phyloP scores from a whole-genome alignment of 1,284 basidiomycete genomes.

The Ustilago hordei region DNA sequence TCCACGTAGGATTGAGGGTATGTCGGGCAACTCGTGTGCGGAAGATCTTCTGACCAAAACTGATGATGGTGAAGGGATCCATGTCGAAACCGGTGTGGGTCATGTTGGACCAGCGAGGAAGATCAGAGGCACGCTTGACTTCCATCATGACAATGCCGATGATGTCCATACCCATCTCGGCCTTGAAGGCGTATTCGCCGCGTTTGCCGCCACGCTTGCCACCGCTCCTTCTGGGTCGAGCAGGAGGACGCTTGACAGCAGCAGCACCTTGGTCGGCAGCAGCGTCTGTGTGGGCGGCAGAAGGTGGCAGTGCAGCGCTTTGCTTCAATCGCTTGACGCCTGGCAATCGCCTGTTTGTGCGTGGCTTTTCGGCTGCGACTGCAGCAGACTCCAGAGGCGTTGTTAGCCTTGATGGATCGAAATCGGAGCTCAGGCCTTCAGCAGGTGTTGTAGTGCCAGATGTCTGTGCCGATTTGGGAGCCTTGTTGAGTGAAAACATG shows the following conservation, averaged over 20 bases:
- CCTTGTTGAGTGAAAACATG: conserved; percentile 40
- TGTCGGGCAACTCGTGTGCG: conserved; percentile 77
- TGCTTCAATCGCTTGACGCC: conserved; percentile 32
- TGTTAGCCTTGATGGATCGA: conserved; percentile 20
- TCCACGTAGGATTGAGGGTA: conserved; percentile 86
- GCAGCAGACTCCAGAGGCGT: conserved; percentile 19
- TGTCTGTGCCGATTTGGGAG: conserved; percentile 20
- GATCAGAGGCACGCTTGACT: conserved; percentile 79
- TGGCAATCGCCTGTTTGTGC: conserved; percentile 30
- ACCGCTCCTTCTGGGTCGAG: conserved; percentile 9
- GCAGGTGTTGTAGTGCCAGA: conserved; percentile 35
- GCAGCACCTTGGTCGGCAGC: neutral
- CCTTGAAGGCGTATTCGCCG: conserved; percentile 73
- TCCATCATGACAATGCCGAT: conserved; percentile 91
- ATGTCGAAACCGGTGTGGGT: conserved; percentile 84
- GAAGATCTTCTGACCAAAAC: conserved; percentile 97
- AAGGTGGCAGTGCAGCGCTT: conserved; percentile 4
- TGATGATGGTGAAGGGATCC: conserved; percentile 96
- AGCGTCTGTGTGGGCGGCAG: conserved; percentile 9
- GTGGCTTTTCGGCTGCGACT: conserved; percentile 17
- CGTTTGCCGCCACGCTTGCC: conserved; percentile 69
- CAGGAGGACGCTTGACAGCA: neutral
- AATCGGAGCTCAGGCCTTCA: conserved; percentile 25
- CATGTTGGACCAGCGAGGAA: conserved; percentile 84
- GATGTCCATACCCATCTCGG: conserved; percentile 77